These are phyloP conservation scores for Leptographium lundbergii DNA, from an alignment of 2,329 filamentous ascomycete species.

Conservation along the genomic window DNA sequence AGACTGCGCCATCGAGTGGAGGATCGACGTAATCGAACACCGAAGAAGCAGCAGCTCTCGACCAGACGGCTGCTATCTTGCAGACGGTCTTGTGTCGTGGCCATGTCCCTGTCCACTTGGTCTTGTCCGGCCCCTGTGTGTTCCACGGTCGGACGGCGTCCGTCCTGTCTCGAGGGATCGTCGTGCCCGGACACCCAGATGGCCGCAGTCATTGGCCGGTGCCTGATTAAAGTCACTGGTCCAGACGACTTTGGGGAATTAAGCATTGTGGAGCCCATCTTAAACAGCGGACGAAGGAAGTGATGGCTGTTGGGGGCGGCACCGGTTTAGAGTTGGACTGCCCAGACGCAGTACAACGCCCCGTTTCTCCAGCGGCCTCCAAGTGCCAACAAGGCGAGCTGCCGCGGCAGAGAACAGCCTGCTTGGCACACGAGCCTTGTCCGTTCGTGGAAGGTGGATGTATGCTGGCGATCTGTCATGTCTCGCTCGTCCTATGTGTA, in stretches of 20 bases:
- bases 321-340: background rate
- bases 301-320: background rate
- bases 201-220: background rate
- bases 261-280: background rate
- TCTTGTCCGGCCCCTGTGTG: too few species aligned
- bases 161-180: too few species aligned
- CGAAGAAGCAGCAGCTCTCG: too few species aligned
- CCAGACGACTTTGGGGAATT: background rate
- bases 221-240: background rate
- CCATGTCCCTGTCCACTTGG: too few species aligned
- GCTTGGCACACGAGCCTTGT: background rate
- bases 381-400: background rate
- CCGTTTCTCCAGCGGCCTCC: background rate
- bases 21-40: too few species aligned
- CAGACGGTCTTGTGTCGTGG: too few species aligned
- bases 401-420: background rate
- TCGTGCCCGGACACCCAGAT: too few species aligned
- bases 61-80: too few species aligned
- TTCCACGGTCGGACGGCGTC: too few species aligned
- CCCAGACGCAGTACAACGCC: background rate
- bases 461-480: background rate
- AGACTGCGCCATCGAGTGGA: too few species aligned
- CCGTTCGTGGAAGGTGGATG: background rate
- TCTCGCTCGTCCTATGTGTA: background rate
- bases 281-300: background rate